Evolutionary conservation across 768 basidiomycete species (phyloP).

Genomic region (Tricholoma sp.): DNA sequence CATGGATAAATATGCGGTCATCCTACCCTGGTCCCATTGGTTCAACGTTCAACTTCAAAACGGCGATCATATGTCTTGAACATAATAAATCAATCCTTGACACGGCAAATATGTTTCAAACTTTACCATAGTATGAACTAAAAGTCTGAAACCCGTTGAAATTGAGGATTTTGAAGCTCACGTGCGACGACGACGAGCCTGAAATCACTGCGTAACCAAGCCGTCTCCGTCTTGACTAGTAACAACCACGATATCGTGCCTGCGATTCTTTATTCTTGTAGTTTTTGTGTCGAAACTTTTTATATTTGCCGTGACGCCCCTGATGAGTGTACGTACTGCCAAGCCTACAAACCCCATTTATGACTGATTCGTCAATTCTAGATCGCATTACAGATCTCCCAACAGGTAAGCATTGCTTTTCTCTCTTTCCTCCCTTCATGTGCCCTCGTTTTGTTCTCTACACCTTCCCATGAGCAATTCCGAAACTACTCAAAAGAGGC

Average conservation of each 20-base stretch:
- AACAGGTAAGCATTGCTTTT: conserved; percentile 7
- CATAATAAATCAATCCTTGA: not conserved
- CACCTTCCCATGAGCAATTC: conserved; percentile 17
- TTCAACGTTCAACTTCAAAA: too few species aligned
- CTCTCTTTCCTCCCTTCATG: not conserved
- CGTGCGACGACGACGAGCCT: not conserved
- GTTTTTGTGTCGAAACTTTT: not conserved
- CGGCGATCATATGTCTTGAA: too few species aligned
- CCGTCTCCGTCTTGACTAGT: not conserved
- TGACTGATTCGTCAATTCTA: conserved; percentile 8
- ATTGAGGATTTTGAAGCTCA: not conserved
- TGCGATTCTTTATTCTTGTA: too few species aligned
- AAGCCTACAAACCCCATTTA: conserved; percentile 7
- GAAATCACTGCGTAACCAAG: not conserved
- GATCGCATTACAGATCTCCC: conserved; percentile 7
- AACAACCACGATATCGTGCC: not conserved
- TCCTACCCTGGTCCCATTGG: too few species aligned
- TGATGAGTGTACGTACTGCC: conserved; percentile 8
- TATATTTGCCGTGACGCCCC: not conserved
- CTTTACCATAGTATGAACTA: too few species aligned
- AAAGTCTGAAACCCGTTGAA: not conserved
- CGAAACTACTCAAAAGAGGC: conserved; percentile 21
- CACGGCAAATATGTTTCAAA: not conserved
- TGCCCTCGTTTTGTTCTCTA: conserved; percentile 4
- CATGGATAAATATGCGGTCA: too few species aligned